Evolutionary conservation across 2,329 filamentous ascomycete genomes (phyloP).

Genomic region (Phialophora tarda): DNA sequence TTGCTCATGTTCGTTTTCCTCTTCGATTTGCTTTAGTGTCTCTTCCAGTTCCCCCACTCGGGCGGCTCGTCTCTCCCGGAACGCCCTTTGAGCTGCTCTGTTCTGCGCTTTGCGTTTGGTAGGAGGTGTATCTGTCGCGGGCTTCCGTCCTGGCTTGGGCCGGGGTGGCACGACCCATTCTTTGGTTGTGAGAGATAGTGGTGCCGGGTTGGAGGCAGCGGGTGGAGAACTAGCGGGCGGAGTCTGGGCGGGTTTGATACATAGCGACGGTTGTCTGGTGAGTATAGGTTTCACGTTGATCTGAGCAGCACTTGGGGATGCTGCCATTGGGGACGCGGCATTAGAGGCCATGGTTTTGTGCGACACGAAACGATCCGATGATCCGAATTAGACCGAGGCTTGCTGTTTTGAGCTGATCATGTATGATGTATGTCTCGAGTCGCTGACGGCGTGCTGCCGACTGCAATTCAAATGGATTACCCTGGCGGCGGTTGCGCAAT

Average conservation of each 20-base stretch:
- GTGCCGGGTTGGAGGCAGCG: conserved; percentile 48
- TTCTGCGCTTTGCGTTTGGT: conserved; percentile 96
- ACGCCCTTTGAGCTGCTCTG: conserved; percentile 85
- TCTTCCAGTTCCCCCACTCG: conserved; percentile 73
- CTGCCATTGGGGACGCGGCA: conserved; percentile 22
- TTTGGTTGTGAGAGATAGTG: conserved; percentile 71
- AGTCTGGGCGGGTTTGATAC: conserved; percentile 36
- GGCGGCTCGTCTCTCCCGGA: conserved; percentile 83
- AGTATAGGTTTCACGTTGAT: conserved; percentile 31
- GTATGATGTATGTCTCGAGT: background rate
- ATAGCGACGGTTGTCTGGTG: conserved; percentile 36
- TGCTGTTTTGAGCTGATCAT: conserved; percentile 8
- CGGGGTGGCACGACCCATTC: conserved; percentile 86
- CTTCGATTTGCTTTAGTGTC: conserved; percentile 55
- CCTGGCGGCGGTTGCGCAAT: background rate
- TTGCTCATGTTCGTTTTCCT: conserved; percentile 52
- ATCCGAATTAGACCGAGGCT: conserved; percentile 41
- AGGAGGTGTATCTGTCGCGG: conserved; percentile 87
- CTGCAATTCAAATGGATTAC: background rate
- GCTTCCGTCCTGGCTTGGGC: conserved; percentile 90
- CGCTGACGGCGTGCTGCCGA: conserved; percentile 2
- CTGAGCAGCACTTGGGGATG: conserved; percentile 15
- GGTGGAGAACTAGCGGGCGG: conserved; percentile 41
- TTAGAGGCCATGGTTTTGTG: conserved; percentile 27
- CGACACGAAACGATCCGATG: conserved; percentile 12